Percentiles rank a stretch among this genome's conserved stretches.
phyloP scores from a whole-genome alignment of 371 early-diverging fungal species.

The Apophysomyces elegans region DNA sequence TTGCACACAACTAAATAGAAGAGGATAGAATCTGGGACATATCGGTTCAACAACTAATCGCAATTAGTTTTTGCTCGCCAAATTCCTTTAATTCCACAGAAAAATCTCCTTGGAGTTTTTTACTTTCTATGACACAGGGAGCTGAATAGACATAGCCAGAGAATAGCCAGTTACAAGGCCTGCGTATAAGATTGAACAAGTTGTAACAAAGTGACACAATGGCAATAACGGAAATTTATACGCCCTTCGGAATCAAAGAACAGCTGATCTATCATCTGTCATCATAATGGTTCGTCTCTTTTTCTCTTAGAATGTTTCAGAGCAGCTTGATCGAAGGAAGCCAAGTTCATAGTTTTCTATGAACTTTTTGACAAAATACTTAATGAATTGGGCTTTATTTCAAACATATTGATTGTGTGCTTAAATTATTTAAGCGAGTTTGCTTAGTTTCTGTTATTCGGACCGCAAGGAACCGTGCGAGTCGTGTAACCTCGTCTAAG shows the following conservation, averaged over 20 bases:
- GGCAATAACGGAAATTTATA: not conserved
- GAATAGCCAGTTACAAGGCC: not conserved
- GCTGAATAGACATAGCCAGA: not conserved
- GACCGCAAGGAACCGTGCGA: constrained; percentile 4
- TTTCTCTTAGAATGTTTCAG: not conserved
- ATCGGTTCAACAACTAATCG: not conserved
- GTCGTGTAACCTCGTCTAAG: not conserved
- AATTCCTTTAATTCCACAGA: too few species aligned
- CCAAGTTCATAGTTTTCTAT: not conserved
- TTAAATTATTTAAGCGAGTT: not conserved
- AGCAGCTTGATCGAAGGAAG: not conserved
- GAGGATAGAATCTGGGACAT: not conserved
- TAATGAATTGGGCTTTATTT: not conserved
- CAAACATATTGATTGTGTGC: not conserved
- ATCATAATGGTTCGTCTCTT: not conserved
- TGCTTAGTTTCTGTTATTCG: not conserved
- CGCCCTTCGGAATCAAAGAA: not conserved
- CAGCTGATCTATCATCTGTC: constrained; percentile 2
- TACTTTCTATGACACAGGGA: not conserved
- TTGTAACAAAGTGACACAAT: not conserved
- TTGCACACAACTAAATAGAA: constrained; percentile 1
- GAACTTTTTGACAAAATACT: not conserved
- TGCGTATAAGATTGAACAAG: not conserved
- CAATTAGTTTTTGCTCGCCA: not conserved
- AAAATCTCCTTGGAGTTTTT: not conserved